A percentile compares a stretch with the other conserved stretches of the same genome.
These are phyloP conservation scores for Cenchrus purpureus DNA, from an alignment of 176 grass and related monocot species.

Conservation along the genomic window DNA sequence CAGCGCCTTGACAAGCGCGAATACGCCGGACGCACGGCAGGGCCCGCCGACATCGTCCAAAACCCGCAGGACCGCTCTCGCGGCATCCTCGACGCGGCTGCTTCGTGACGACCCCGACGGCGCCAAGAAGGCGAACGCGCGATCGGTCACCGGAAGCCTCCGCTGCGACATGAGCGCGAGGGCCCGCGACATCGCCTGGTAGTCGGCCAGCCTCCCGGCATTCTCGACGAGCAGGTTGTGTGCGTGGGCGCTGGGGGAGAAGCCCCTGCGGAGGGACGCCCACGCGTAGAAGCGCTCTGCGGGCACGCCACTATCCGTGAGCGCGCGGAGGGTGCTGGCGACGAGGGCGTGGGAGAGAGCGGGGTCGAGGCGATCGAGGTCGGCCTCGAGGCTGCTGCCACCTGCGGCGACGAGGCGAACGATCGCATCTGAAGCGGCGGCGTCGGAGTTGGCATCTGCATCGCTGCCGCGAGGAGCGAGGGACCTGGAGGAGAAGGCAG, in stretches of 20 bases:
- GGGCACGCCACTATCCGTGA: constrained; percentile 51
- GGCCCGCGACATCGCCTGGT: constrained; percentile 55
- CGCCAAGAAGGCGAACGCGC: constrained; percentile 69
- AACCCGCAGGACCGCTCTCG: constrained; percentile 24
- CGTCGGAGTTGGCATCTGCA: neutral
- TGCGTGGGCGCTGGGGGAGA: constrained; percentile 45
- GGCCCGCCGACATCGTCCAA: constrained; percentile 52
- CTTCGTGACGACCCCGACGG: neutral
- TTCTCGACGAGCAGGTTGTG: constrained; percentile 81
- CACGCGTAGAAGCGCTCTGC: constrained; percentile 70
- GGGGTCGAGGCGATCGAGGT: constrained; percentile 53
- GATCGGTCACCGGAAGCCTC: constrained; percentile 55
- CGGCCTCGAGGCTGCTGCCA: constrained; percentile 46
- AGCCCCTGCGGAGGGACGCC: constrained; percentile 45
- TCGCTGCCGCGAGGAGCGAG: neutral
- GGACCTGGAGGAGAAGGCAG: constrained; percentile 33
- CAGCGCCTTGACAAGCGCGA: constrained; percentile 69
- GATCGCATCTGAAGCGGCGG: constrained; percentile 35
- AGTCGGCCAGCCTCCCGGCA: constrained; percentile 59
- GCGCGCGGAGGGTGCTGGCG: constrained; percentile 41
- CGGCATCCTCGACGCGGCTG: constrained; percentile 17
- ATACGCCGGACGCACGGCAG: constrained; percentile 73
- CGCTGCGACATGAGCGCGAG: constrained; percentile 50
- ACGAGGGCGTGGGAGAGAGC: constrained; percentile 45
- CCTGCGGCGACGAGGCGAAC: constrained; percentile 53